A percentile compares a stretch with the other conserved stretches of the same genome.
Evolutionary conservation across 345 rosid species (phyloP).

Genomic region (Cardamine resedifolia): DNA sequence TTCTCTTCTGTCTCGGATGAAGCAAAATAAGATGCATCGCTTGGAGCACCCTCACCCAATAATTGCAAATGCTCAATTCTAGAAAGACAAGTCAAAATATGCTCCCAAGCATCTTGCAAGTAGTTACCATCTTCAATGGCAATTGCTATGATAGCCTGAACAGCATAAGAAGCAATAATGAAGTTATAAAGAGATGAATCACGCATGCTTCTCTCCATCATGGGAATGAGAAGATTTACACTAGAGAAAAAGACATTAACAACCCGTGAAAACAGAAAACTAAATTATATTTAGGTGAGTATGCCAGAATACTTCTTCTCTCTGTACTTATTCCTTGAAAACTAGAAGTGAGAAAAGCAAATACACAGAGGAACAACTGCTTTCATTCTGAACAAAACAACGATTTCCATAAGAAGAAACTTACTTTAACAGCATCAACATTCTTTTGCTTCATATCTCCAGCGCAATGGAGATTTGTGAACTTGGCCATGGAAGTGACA

Average conservation of each 20-base stretch:
- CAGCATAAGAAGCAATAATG: slow-evolving; percentile 18
- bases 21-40: slow-evolving; percentile 80
- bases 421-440: slow-evolving; percentile 95
- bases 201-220: slow-evolving; percentile 4
- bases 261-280: slow-evolving; percentile 2
- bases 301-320: slow-evolving; percentile 14
- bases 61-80: slow-evolving; percentile 94
- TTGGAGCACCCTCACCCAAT: slow-evolving; percentile 94
- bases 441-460: slow-evolving; percentile 98
- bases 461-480: slow-evolving; percentile 89
- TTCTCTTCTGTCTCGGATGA: slow-evolving; percentile 74
- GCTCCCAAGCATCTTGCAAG: slow-evolving; percentile 98
- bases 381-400: slow-evolving; percentile 17
- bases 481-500: slow-evolving; percentile 93
- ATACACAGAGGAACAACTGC: slow-evolving; percentile 11
- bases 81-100: slow-evolving; percentile 91
- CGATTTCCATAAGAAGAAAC: slow-evolving; percentile 28
- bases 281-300: slow-evolving; percentile 10
- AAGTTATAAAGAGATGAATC: slow-evolving; percentile 14
- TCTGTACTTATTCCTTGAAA: slow-evolving; percentile 10
- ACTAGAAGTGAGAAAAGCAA: slow-evolving; percentile 6
- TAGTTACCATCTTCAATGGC: slow-evolving; percentile 95
- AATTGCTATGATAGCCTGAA: slow-evolving; percentile 86
- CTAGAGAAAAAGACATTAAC: slow-evolving; percentile 7
- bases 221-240: slow-evolving; percentile 13